phyloP scores from a whole-genome alignment of 2,329 filamentous ascomycete species.

The Aspergillus clavatus region DNA sequence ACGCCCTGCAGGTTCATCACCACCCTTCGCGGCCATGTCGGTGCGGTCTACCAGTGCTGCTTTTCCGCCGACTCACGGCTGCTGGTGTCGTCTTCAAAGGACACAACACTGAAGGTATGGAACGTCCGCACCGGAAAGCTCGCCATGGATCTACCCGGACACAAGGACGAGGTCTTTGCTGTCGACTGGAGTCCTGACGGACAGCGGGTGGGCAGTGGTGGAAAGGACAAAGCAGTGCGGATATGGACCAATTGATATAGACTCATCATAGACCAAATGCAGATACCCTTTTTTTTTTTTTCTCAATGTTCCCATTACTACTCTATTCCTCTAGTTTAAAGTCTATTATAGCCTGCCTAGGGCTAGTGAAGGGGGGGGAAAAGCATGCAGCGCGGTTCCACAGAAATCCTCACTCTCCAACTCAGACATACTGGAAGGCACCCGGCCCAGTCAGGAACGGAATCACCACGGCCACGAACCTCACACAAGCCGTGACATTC shows the following conservation, averaged over 20 bases:
- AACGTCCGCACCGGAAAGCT: slow-evolving; percentile 82
- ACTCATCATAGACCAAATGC: neutral
- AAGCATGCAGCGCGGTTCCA: too few species aligned
- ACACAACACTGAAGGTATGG: slow-evolving; percentile 94
- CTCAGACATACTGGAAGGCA: slow-evolving; percentile 42
- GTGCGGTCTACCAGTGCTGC: slow-evolving; percentile 84
- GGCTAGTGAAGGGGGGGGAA: too few species aligned
- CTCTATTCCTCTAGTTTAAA: neutral
- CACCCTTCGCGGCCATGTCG: slow-evolving; percentile 83
- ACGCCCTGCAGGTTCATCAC: slow-evolving; percentile 71
- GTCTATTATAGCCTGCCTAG: neutral
- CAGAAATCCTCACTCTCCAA: neutral
- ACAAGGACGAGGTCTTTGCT: slow-evolving; percentile 89
- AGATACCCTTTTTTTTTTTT: neutral
- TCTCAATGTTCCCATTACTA: neutral
- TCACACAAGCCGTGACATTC: slow-evolving; percentile 35
- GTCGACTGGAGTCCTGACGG: slow-evolving; percentile 95
- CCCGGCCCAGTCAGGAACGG: slow-evolving; percentile 22
- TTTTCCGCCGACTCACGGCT: slow-evolving; percentile 92
- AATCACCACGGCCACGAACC: slow-evolving; percentile 33
- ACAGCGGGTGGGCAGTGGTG: slow-evolving; percentile 80
- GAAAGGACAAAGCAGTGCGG: slow-evolving; percentile 75
- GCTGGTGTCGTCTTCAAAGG: slow-evolving; percentile 81
- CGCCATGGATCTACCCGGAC: slow-evolving; percentile 75
- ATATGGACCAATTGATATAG: slow-evolving; percentile 57